phyloP scores from a whole-genome alignment of 257 asterid species.

The Leonotis leonurus region DNA sequence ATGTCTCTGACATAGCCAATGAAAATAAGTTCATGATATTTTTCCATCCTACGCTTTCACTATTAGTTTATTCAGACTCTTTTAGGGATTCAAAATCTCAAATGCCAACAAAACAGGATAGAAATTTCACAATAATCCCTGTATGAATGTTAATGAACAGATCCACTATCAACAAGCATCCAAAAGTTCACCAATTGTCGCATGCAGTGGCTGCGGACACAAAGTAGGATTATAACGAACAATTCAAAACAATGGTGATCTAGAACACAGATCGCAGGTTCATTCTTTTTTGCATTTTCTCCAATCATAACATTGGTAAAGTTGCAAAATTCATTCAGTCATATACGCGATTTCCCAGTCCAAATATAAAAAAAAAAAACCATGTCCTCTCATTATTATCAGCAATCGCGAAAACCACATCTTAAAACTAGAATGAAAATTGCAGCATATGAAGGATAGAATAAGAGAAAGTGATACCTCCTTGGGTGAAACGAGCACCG shows the following conservation, averaged over 20 bases:
- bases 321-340: neutral
- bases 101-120: neutral
- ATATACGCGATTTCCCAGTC: neutral
- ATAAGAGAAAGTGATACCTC: constrained; percentile 34
- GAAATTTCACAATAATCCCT: neutral
- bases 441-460: neutral
- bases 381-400: too few relatives aligned
- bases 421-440: neutral
- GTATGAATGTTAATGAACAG: neutral
- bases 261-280: neutral
- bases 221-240: neutral
- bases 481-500: constrained; percentile 85
- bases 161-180: neutral
- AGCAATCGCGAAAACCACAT: constrained; percentile 4
- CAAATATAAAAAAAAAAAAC: neutral
- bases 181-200: neutral
- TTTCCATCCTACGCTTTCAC: neutral
- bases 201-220: neutral
- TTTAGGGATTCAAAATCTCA: neutral
- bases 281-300: neutral
- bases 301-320: neutral
- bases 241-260: neutral
- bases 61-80: too few relatives aligned
- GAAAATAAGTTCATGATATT: neutral
- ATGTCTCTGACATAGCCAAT: neutral